A percentile compares a stretch with the other conserved stretches of the same genome.
phyloP scores from a whole-genome alignment of 306 rosid species.

The Cajanus cajan region DNA sequence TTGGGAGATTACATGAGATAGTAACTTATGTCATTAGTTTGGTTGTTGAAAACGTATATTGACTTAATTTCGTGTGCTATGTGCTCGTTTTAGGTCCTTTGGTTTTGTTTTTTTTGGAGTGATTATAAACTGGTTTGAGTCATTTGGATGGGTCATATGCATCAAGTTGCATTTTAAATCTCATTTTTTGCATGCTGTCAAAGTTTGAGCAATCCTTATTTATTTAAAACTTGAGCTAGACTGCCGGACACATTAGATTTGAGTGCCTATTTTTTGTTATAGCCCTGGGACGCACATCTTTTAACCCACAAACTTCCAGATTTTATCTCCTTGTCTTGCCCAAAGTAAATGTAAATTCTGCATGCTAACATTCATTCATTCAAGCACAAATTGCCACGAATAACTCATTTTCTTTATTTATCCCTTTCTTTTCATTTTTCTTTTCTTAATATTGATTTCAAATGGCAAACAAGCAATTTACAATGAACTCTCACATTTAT shows the following conservation, averaged over 20 bases:
- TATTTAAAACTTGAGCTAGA: no score
- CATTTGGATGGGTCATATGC: no score
- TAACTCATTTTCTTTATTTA: neutral
- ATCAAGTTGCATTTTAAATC: no score
- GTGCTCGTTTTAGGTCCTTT: neutral
- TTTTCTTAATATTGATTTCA: neutral
- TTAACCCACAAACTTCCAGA: no score
- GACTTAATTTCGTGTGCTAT: neutral
- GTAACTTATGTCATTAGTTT: neutral
- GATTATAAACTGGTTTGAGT: no score
- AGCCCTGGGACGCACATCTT: no score
- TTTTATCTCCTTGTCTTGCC: no score
- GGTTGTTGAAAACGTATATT: neutral
- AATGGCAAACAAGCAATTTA: neutral
- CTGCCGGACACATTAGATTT: no score
- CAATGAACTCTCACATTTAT: neutral
- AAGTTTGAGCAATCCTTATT: no score
- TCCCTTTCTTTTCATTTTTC: neutral
- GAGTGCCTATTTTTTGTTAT: no score
- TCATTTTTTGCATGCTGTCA: no score
- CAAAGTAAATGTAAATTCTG: no score
- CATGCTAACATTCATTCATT: neutral
- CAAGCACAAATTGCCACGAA: neutral
- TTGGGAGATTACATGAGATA: neutral
- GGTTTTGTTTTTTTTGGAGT: neutral